Conservation (phyloP, 2,329 filamentous ascomycete species). For the Colletotrichum higginsianum region DNA sequence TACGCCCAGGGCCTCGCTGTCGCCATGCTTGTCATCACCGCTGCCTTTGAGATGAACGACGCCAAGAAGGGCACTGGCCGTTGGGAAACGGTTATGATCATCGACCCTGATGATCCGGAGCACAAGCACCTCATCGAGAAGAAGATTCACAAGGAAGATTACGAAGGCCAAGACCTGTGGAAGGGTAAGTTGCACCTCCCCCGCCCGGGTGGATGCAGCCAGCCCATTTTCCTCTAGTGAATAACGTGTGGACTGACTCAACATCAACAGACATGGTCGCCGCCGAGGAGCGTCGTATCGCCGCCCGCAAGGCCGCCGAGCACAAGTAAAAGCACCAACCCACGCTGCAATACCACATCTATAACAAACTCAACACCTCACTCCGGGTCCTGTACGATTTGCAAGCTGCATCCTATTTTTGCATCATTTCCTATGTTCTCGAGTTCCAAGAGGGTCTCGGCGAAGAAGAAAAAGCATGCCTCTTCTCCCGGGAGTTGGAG, state of each 20-base stretch:
- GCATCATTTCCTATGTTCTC: slow-evolving; percentile 1
- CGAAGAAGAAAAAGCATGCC: background rate
- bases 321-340: slow-evolving; percentile 11
- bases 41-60: slow-evolving; percentile 86
- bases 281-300: slow-evolving; percentile 78
- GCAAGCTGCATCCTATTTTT: background rate
- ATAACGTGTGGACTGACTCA: slow-evolving; percentile 23
- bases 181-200: slow-evolving; percentile 70
- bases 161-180: slow-evolving; percentile 94
- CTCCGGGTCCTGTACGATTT: background rate
- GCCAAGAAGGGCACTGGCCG: slow-evolving; percentile 81
- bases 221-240: background rate
- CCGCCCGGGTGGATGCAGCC: background rate
- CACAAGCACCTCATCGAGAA: slow-evolving; percentile 90
- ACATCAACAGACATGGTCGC: slow-evolving; percentile 80
- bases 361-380: background rate
- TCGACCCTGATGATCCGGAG: slow-evolving; percentile 86
- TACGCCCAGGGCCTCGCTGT: slow-evolving; percentile 93
- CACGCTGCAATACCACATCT: background rate
- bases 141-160: slow-evolving; percentile 88
- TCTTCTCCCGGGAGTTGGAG: background rate
- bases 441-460: background rate
- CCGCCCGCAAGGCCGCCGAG: slow-evolving; percentile 51
- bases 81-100: slow-evolving; percentile 87
- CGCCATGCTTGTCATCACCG: slow-evolving; percentile 85